phyloP scores from a whole-genome alignment of 2,329 filamentous ascomycete species.

The Colletotrichum tropicicola region DNA sequence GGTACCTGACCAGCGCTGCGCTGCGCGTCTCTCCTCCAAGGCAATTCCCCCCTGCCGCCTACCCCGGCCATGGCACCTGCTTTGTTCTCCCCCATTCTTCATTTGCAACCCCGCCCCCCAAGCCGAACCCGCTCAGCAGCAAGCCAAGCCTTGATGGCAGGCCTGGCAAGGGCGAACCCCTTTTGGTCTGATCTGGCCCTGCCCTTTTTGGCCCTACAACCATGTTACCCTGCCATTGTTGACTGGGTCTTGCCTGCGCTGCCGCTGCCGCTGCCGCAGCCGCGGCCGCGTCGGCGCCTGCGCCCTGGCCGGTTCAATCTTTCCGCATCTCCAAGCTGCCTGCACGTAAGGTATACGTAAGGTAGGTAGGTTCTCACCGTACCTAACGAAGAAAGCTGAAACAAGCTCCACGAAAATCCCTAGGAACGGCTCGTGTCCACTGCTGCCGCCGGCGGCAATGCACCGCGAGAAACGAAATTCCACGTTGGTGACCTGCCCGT shows the following conservation, averaged over 20 bases:
- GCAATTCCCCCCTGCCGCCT: too few relatives aligned
- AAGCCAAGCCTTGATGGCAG: conserved; percentile 12
- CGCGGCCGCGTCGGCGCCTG: too few relatives aligned
- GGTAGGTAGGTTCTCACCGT: neutral
- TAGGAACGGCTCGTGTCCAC: conserved; percentile 7
- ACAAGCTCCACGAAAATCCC: conserved; percentile 17
- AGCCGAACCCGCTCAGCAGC: too few relatives aligned
- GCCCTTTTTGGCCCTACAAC: neutral
- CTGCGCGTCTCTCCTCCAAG: too few relatives aligned
- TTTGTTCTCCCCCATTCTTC: too few relatives aligned
- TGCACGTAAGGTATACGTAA: too few relatives aligned
- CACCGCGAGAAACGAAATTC: conserved; percentile 21
- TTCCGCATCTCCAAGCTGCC: too few relatives aligned
- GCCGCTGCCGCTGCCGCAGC: too few relatives aligned
- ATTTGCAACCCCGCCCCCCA: too few relatives aligned
- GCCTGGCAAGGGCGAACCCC: neutral
- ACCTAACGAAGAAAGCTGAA: conserved; percentile 8
- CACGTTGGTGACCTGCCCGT: neutral
- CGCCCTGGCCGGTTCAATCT: too few relatives aligned
- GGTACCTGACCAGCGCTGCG: too few relatives aligned
- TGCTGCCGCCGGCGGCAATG: conserved; percentile 12
- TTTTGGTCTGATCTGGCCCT: conserved; percentile 17
- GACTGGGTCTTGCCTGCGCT: neutral
- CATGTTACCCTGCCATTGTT: conserved; percentile 1
- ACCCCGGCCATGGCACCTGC: too few relatives aligned